These are phyloP conservation scores for Penicillium silybi DNA, from an alignment of 495 filamentous ascomycete species.

Conservation along the genomic window DNA sequence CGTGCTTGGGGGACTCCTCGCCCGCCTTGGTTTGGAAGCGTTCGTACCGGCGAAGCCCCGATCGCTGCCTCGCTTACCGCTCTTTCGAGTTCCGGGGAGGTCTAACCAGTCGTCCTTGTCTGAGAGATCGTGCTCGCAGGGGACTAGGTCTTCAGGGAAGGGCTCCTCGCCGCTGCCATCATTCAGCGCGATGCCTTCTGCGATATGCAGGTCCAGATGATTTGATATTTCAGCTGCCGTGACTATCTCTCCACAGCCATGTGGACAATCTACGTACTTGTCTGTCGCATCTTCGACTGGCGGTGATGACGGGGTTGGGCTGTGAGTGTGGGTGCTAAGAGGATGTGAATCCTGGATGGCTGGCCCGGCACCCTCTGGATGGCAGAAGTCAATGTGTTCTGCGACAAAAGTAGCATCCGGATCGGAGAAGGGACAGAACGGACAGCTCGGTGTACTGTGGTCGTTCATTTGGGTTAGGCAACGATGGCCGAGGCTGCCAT, in stretches of 20 bases:
- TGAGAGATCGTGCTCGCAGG: conserved; percentile 6
- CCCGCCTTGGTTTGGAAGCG: conserved; percentile 8
- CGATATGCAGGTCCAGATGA: conserved; percentile 71
- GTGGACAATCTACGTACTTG: conserved; percentile 62
- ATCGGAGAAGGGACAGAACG: conserved; percentile 54
- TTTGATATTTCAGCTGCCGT: conserved; percentile 57
- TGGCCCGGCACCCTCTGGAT: conserved; percentile 38
- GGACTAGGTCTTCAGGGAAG: not conserved
- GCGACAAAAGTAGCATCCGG: conserved; percentile 44
- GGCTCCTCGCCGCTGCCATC: conserved; percentile 21
- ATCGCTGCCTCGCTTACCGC: conserved; percentile 13
- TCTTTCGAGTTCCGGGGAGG: not conserved
- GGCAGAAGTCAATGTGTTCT: conserved; percentile 54
- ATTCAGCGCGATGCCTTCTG: conserved; percentile 53
- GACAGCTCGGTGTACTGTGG: conserved; percentile 34
- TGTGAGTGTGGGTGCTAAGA: not conserved
- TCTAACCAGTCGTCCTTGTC: conserved; percentile 13
- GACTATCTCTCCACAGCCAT: conserved; percentile 69
- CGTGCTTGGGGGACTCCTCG: conserved; percentile 8
- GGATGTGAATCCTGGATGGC: not conserved
- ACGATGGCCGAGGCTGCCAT: not conserved
- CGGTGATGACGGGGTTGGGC: not conserved
- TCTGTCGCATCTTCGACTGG: conserved; percentile 28
- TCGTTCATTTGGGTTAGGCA: conserved; percentile 20
- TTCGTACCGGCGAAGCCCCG: conserved; percentile 13